phyloP scores from a whole-genome alignment of 306 rosid genomes.

The Comarum palustre region DNA sequence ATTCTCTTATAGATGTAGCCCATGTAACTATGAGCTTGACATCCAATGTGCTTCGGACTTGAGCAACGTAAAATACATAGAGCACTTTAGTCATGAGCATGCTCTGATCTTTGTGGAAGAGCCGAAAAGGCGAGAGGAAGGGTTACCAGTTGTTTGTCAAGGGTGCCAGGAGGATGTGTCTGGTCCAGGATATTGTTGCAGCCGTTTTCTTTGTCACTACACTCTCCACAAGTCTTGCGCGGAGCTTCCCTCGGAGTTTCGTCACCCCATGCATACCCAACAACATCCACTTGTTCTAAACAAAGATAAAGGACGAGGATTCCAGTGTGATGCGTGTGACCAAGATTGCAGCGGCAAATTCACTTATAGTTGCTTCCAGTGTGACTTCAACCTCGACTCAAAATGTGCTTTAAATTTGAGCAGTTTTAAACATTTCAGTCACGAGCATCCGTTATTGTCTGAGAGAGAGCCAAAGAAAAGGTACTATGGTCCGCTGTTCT shows the following conservation, averaged over 20 bases:
- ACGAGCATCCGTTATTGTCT: no score
- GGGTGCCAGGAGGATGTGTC: background rate
- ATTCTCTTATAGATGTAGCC: background rate
- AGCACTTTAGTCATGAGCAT: background rate
- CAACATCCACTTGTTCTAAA: background rate
- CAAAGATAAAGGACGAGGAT: background rate
- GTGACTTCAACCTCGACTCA: background rate
- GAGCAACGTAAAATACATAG: background rate
- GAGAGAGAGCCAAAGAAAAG: no score
- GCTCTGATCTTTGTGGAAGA: background rate
- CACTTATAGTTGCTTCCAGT: background rate
- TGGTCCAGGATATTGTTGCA: background rate
- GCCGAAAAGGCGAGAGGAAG: background rate
- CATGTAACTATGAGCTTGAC: background rate
- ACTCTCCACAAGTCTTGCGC: background rate
- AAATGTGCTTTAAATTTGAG: background rate
- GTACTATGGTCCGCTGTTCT: no score
- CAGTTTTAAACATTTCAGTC: no score
- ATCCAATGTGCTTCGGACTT: background rate
- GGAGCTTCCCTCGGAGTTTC: background rate
- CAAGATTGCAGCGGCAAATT: background rate
- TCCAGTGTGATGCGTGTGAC: background rate
- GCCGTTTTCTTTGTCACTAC: background rate
- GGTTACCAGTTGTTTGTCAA: background rate
- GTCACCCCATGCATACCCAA: background rate